phyloP scores from a whole-genome alignment of 148 eudicot species.

The Rheum nobile region DNA sequence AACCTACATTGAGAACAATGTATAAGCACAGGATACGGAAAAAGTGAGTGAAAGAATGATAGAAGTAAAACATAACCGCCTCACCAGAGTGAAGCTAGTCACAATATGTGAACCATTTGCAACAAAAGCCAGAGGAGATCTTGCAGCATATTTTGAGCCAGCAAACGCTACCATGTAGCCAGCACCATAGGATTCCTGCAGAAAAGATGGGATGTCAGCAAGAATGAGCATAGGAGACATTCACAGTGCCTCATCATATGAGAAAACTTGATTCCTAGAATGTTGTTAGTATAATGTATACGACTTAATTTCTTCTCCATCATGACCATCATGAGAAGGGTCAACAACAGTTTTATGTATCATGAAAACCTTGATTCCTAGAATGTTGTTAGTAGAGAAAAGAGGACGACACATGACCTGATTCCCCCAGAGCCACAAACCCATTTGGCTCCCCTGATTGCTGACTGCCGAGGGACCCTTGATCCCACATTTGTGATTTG shows the following conservation, averaged over 20 bases:
- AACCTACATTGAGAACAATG: slow-evolving; percentile 31
- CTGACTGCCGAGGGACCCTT: too few species aligned
- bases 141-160: slow-evolving; percentile 93
- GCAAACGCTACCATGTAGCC: slow-evolving; percentile 97
- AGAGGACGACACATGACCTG: too few species aligned
- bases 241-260: not conserved
- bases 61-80: slow-evolving; percentile 3
- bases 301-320: not conserved
- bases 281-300: too few species aligned
- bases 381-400: too few species aligned
- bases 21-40: not conserved
- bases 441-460: too few species aligned
- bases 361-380: not conserved
- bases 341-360: not conserved
- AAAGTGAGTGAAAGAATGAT: not conserved
- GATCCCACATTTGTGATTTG: too few species aligned
- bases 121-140: slow-evolving; percentile 72
- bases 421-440: too few species aligned
- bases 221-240: not conserved
- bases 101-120: slow-evolving; percentile 57
- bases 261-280: too few species aligned
- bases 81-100: slow-evolving; percentile 91
- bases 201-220: not conserved
- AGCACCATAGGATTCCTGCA: slow-evolving; percentile 51
- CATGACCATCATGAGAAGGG: not conserved